These are phyloP conservation scores for Metschnikowia peoriensis DNA, from an alignment of 805 yeast species.

Conservation along the genomic window DNA sequence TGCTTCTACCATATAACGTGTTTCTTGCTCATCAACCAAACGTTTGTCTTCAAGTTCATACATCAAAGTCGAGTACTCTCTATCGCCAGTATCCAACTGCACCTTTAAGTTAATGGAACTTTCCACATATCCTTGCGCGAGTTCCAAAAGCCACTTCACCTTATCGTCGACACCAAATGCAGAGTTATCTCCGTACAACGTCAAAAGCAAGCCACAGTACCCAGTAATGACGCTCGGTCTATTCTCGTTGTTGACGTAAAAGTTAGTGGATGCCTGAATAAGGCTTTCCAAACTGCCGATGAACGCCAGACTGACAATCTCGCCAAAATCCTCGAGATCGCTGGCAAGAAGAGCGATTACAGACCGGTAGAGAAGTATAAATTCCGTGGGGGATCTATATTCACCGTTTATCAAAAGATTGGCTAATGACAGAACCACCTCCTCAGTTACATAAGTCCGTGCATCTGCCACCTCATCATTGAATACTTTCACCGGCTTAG, in stretches of 20 bases:
- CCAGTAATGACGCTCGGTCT: slow-evolving; percentile 40
- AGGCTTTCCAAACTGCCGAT: slow-evolving; percentile 24
- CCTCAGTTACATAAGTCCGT: slow-evolving; percentile 36
- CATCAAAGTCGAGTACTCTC: slow-evolving; percentile 41
- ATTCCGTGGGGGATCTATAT: slow-evolving; percentile 40
- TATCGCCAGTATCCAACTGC: slow-evolving; percentile 39
- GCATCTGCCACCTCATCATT: slow-evolving; percentile 36
- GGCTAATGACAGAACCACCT: slow-evolving; percentile 32
- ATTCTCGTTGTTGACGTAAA: slow-evolving; percentile 35
- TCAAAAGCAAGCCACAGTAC: slow-evolving; percentile 37
- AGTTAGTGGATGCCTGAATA: slow-evolving; percentile 34
- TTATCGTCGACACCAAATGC: slow-evolving; percentile 50
- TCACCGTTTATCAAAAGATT: slow-evolving; percentile 31
- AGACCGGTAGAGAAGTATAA: slow-evolving; percentile 40
- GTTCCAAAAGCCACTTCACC: slow-evolving; percentile 42
- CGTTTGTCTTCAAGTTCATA: slow-evolving; percentile 37
- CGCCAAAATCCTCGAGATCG: slow-evolving; percentile 51
- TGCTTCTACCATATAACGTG: slow-evolving; percentile 32
- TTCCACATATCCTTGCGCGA: slow-evolving; percentile 39
- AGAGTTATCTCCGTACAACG: slow-evolving; percentile 48
- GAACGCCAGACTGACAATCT: slow-evolving; percentile 32
- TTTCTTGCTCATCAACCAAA: slow-evolving; percentile 33
- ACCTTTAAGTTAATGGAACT: slow-evolving; percentile 30
- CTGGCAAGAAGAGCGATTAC: slow-evolving; percentile 44
- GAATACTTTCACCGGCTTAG: slow-evolving; percentile 36